A percentile compares a stretch with the other conserved stretches of the same genome.
These are phyloP conservation scores for Polygonum aviculare DNA, from an alignment of 148 eudicot genomes.

Conservation along the genomic window DNA sequence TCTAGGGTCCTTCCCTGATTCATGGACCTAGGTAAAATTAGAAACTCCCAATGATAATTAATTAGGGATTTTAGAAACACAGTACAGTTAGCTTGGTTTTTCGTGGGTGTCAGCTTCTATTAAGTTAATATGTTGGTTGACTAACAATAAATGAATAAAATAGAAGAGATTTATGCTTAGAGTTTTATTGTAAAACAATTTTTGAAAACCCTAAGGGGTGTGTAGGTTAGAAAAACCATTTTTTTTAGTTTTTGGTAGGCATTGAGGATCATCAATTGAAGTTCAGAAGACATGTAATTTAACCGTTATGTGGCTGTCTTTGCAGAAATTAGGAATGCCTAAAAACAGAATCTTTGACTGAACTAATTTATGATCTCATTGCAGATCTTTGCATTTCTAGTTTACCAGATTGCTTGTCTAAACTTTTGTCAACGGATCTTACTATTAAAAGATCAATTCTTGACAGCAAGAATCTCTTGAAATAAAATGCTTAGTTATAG, in stretches of 20 bases:
- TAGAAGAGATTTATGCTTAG: neutral
- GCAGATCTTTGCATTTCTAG: neutral
- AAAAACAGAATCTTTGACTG: neutral
- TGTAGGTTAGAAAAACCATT: no score
- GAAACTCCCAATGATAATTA: neutral
- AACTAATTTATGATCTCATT: neutral
- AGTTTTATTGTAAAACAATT: neutral
- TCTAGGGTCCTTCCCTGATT: conserved; percentile 11
- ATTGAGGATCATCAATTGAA: neutral
- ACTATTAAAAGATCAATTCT: neutral
- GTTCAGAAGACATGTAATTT: neutral
- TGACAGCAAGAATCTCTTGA: neutral
- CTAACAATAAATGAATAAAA: neutral
- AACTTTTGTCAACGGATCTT: neutral
- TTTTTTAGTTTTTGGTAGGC: neutral
- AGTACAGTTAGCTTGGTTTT: neutral
- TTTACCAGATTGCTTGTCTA: neutral
- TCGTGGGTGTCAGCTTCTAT: conserved; percentile 2
- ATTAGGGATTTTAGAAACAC: neutral
- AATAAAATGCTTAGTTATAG: neutral
- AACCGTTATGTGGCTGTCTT: neutral
- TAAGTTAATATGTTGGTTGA: conserved; percentile 2
- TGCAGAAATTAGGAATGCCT: neutral
- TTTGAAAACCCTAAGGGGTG: no score
- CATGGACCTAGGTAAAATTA: conserved; percentile 17